Base-by-base conservation (phyloP, 176 grass and related monocot species). In the Phyllostachys edulis region DNA sequence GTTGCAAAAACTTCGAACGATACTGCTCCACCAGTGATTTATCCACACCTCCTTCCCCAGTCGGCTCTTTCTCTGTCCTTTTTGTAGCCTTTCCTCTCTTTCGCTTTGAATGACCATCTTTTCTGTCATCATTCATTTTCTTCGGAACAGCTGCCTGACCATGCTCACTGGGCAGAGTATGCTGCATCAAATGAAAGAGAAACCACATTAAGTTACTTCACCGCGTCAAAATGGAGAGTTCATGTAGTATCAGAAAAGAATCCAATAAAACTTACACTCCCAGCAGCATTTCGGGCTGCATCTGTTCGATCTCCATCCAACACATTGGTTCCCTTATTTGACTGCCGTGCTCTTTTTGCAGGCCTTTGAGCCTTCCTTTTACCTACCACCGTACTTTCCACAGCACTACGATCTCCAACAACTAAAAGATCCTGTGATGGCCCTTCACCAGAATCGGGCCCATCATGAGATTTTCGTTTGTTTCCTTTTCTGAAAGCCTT, bases 21-120 rank as follows among this genome's bases (percentile, higher is more conserved):
- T 99, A 96, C 49, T 94, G 87, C 59, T 90, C 93, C 49, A 85
- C 85, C 26, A 94, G 78, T 8, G 69, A 87, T 29, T 99, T 96
- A 77, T 99, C 91, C 15, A 92, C 85, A 8, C 90, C 85, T 41
- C 85, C 89, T 15, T 69, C 80, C 10, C 66, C 85, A 12, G 81
- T 62, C 6, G 80, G 85, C 14, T 77, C 78, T 67, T 86, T 85
- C 66, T 55, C 90, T 45, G 45, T 51, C 69, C 67, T 94, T 77
- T 84, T 88, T 10, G 20, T 11, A 37, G 62, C 51, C 63, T 79
- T 85, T 12, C 55, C 67, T 55, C 76, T 91, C 38, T 79, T 80
- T 44, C 83, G 84, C 57, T 87, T 1, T 14, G 8, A 45, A 67
- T 73, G 62, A n/a, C 67, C 39, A 38, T 85, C 79, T 71, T 66